Conservation (phyloP, 768 basidiomycete genomes). For the Galerina sulciceps region DNA sequence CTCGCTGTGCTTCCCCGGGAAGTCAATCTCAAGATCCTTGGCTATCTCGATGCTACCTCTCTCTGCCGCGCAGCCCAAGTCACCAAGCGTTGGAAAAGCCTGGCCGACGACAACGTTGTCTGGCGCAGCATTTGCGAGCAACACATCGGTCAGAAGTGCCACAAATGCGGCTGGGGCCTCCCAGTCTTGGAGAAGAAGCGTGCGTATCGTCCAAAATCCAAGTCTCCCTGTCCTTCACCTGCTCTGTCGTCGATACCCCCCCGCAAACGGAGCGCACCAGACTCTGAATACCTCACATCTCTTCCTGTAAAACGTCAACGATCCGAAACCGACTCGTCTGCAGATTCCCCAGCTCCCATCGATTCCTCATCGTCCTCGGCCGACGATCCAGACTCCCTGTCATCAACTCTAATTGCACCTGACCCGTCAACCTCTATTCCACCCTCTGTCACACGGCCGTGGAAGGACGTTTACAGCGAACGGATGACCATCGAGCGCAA, state of each 20-base stretch:
- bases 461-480: constrained; percentile 99
- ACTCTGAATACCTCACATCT: constrained; percentile 22
- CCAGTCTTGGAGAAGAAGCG: constrained; percentile 85
- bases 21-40: constrained; percentile 83
- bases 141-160: constrained; percentile 96
- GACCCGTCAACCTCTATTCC: constrained; percentile 29
- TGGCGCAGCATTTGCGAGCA: constrained; percentile 98
- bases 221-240: constrained; percentile 40
- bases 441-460: constrained; percentile 75
- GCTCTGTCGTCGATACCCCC: constrained; percentile 18
- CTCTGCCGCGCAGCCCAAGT: constrained; percentile 95
- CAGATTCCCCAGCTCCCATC: neutral
- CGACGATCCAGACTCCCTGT: constrained; percentile 17
- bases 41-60: constrained; percentile 89
- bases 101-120: constrained; percentile 94
- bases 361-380: neutral
- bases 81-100: constrained; percentile 76
- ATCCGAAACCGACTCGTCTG: constrained; percentile 29
- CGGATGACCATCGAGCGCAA: constrained; percentile 96
- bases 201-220: constrained; percentile 40
- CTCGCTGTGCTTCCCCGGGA: constrained; percentile 91
- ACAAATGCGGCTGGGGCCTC: constrained; percentile 96
- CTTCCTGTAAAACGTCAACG: constrained; percentile 59
- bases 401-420: constrained; percentile 34
- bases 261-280: constrained; percentile 36